phyloP scores from a whole-genome alignment of 1,139 yeast genomes.

The Komagataea norvegica region DNA sequence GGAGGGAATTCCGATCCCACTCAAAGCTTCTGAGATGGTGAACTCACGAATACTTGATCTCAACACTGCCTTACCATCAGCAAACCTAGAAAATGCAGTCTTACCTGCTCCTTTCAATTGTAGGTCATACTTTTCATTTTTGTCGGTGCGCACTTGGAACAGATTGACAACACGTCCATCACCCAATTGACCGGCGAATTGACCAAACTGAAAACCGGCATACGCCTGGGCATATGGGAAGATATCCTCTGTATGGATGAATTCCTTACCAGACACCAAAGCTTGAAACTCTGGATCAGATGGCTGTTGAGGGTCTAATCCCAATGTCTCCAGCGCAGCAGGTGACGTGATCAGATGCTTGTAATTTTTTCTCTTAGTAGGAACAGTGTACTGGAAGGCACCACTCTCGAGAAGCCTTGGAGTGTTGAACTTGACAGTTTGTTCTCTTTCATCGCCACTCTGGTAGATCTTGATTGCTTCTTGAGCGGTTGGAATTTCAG shows the following conservation, averaged over 20 bases:
- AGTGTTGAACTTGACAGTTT: slow-evolving; percentile 32
- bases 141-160: slow-evolving; percentile 53
- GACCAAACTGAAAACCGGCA: slow-evolving; percentile 96
- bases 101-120: slow-evolving; percentile 90
- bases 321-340: slow-evolving; percentile 57
- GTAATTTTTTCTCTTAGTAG: slow-evolving; percentile 54
- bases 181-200: slow-evolving; percentile 95
- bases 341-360: slow-evolving; percentile 55
- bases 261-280: slow-evolving; percentile 59
- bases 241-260: slow-evolving; percentile 38
- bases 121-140: slow-evolving; percentile 45
- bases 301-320: slow-evolving; percentile 36
- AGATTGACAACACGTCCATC: slow-evolving; percentile 88
- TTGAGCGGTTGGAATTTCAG: slow-evolving; percentile 46
- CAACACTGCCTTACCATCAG: slow-evolving; percentile 93
- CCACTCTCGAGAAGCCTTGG: slow-evolving; percentile 66
- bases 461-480: slow-evolving; percentile 40
- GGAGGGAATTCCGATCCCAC: slow-evolving; percentile 81
- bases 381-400: slow-evolving; percentile 65
- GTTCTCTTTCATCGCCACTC: slow-evolving; percentile 18
- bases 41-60: slow-evolving; percentile 87
- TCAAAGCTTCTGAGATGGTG: slow-evolving; percentile 73
- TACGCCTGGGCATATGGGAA: slow-evolving; percentile 88
- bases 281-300: slow-evolving; percentile 41
- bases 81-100: slow-evolving; percentile 90